Evolutionary conservation across 139 green algal genomes (phyloP), one percentile per base, ranked within the genome.

Genomic region (Micractinium sp.): DNA sequence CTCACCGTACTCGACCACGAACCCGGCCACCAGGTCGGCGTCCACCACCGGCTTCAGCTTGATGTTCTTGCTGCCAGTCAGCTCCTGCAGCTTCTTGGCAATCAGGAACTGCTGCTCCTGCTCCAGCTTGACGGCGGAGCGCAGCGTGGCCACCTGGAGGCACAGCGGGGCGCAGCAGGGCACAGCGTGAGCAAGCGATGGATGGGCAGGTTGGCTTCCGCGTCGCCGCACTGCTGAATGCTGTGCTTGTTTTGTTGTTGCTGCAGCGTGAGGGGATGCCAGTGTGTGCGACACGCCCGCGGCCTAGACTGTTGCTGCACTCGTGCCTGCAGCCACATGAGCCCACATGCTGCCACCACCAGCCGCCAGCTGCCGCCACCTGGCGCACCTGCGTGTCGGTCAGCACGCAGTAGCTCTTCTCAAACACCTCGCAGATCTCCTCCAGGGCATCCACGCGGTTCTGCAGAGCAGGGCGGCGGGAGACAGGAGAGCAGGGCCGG

Each of bases 71-170:
- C 94, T 94, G 78, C 97, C 96, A 22, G 96, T 99, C 90, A 99
- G 95, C 93, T 99, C 96, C 95, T 98, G 78, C 86, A 99, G 93
- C 98, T 99, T 99, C 97, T 99, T 99, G 90, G 98, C 98, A 91
- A 99, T 99, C 86, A 99, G 93, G 93, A 98, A 99, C 93, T 99
- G 97, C 94, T 99, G 97, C 93, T 99, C 97, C 94, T 99, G 97
- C 93, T 99, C 97, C 80, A 99, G 96, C 96, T 98, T 97, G 16
- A 99, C 96, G 5, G 98, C 98, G 35, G 95, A 99, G 39, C 95
- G 95, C 78, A 99, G 92, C 23, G 93, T 95, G 16, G 98, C 98
- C 27, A 99, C 95, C 96, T 98, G 93, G 75, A 81, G 75, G n/a
- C 18, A 33, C 76, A 61, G 76, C 23, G 22, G 29, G 38, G n/a